Conservation (phyloP, 73 alveolate species). For the Paramecium pentaurelia region DNA sequence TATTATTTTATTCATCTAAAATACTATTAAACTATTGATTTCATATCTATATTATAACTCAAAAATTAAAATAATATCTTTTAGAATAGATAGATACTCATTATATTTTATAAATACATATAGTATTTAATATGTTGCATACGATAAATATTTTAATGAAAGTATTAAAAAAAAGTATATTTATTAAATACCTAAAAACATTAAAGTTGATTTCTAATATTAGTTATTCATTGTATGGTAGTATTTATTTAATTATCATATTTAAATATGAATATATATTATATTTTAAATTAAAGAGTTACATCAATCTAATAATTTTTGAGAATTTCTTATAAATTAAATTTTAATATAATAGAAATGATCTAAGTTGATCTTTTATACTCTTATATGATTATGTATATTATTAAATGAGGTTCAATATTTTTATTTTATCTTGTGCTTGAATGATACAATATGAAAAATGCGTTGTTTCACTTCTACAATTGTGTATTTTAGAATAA, state of each 20-base stretch:
- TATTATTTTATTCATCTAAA: too few species aligned
- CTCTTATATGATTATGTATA: background rate
- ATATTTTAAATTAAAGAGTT: background rate
- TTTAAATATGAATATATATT: background rate
- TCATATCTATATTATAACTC: too few species aligned
- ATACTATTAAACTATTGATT: too few species aligned
- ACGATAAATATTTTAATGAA: too few species aligned
- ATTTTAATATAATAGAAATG: too few species aligned
- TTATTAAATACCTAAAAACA: too few species aligned
- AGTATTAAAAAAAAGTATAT: too few species aligned
- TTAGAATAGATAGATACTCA: too few species aligned
- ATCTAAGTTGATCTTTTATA: background rate
- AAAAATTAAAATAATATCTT: too few species aligned
- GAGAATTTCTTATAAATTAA: too few species aligned
- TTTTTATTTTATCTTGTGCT: background rate
- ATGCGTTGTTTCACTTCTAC: background rate
- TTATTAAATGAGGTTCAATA: background rate
- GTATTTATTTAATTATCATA: background rate
- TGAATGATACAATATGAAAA: background rate
- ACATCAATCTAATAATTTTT: background rate
- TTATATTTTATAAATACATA: too few species aligned
- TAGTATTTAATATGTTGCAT: too few species aligned
- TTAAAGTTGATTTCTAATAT: background rate
- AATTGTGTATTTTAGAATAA: background rate
- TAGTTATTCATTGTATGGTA: background rate